Conservation (phyloP, 306 rosid species). For the Acacia crassicarpa region DNA sequence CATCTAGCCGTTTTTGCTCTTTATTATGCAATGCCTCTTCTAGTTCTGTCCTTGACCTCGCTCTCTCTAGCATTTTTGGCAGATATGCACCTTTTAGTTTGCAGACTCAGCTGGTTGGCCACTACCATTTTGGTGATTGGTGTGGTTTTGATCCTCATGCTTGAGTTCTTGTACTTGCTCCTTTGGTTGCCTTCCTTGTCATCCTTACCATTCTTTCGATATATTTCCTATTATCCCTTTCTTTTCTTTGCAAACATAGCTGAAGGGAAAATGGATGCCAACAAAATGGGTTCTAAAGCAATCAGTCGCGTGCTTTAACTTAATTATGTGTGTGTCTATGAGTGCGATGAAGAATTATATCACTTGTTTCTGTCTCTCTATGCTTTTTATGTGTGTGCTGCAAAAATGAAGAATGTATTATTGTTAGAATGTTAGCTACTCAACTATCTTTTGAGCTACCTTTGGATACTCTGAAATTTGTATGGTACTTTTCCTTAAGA, state of each 20-base stretch:
- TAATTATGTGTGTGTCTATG: background rate
- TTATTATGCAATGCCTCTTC: conserved; percentile 1
- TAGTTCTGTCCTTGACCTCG: conserved; percentile 30
- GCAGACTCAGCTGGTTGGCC: conserved; percentile 28
- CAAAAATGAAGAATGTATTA: too few relatives aligned
- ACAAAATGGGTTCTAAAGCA: background rate
- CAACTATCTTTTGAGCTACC: too few relatives aligned
- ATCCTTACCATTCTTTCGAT: background rate
- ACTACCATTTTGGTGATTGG: background rate
- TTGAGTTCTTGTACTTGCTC: background rate
- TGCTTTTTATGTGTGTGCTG: too few relatives aligned
- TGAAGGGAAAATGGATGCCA: background rate
- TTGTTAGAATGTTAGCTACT: too few relatives aligned
- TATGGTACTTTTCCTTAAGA: too few relatives aligned
- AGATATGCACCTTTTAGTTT: conserved; percentile 26
- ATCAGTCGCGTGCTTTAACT: background rate
- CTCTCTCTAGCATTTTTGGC: conserved; percentile 38
- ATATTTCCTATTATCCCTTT: conserved; percentile 21
- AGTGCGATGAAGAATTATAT: too few relatives aligned
- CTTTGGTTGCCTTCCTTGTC: background rate
- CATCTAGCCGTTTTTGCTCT: background rate
- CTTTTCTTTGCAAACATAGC: background rate
- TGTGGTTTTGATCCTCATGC: background rate
- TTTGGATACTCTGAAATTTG: too few relatives aligned
- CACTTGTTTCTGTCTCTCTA: too few relatives aligned